Conservation (phyloP, 1,284 basidiomycete species). For the Ustilago nuda region DNA sequence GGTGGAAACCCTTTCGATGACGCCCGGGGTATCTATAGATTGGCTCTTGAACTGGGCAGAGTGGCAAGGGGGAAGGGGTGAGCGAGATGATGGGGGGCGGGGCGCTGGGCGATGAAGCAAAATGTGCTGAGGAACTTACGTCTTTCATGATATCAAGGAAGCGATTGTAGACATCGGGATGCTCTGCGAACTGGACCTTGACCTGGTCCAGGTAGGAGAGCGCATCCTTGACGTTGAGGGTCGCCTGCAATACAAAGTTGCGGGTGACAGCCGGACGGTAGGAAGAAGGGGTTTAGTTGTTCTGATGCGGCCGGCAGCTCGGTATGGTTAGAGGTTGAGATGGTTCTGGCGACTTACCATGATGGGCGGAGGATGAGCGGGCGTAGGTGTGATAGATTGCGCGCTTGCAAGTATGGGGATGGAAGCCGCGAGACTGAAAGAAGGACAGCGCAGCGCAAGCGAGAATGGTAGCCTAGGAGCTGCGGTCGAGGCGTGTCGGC, state of each 20-base stretch:
- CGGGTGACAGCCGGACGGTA: conserved; percentile 1
- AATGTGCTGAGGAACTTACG: conserved; percentile 30
- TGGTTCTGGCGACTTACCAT: conserved; percentile 24
- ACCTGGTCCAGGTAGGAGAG: conserved; percentile 96
- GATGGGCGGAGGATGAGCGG: conserved; percentile 29
- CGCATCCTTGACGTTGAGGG: conserved; percentile 80
- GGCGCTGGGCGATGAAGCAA: not conserved
- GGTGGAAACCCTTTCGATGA: conserved; percentile 94
- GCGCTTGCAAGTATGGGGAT: not conserved
- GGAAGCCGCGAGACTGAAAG: not conserved
- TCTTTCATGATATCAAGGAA: conserved; percentile 99
- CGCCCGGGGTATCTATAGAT: conserved; percentile 93
- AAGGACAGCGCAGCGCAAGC: conserved; percentile 3
- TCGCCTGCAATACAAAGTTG: conserved; percentile 43
- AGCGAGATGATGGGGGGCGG: conserved; percentile 2
- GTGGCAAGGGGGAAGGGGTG: not conserved
- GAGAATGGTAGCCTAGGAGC: not conserved
- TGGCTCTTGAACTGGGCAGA: conserved; percentile 65
- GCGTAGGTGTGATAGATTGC: not conserved
- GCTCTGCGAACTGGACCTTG: conserved; percentile 86
- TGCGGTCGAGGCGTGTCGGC: not conserved
- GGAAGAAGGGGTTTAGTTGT: not conserved
- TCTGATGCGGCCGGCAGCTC: not conserved
- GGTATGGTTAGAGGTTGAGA: not conserved
- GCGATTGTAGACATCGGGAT: conserved; percentile 95